A percentile compares a stretch with the other conserved stretches of the same genome.
Evolutionary conservation across 2,329 filamentous ascomycete species (phyloP).

Genomic region (Kalmusia sp.): DNA sequence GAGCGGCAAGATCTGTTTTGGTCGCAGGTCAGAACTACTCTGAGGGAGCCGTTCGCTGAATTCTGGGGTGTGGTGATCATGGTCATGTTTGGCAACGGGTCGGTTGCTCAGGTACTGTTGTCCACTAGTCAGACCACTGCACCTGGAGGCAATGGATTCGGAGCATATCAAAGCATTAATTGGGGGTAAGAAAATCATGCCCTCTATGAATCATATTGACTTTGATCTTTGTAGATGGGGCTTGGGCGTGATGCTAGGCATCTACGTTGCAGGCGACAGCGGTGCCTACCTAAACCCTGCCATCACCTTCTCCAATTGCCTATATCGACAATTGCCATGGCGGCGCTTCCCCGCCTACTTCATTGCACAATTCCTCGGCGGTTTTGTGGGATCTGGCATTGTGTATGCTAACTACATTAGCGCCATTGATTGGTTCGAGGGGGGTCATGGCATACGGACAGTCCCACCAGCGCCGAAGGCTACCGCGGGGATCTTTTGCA

Average conservation of each 20-base stretch:
- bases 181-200: slow-evolving; percentile 44
- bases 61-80: slow-evolving; percentile 53
- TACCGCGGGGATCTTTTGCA: slow-evolving; percentile 75
- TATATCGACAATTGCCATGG: slow-evolving; percentile 74
- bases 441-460: slow-evolving; percentile 65
- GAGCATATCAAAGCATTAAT: slow-evolving; percentile 50
- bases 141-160: slow-evolving; percentile 52
- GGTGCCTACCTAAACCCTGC: slow-evolving; percentile 71
- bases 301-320: slow-evolving; percentile 73
- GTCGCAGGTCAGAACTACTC: slow-evolving; percentile 43
- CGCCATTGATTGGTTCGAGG: slow-evolving; percentile 71
- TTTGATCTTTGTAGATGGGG: slow-evolving; percentile 38
- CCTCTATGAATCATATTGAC: neutral
- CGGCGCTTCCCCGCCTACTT: slow-evolving; percentile 73
- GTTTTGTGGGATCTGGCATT: slow-evolving; percentile 63
- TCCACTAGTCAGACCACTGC: slow-evolving; percentile 45
- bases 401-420: slow-evolving; percentile 56
- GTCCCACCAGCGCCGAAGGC: slow-evolving; percentile 64
- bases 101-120: slow-evolving; percentile 53
- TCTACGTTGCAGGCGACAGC: slow-evolving; percentile 70
- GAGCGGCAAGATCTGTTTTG: slow-evolving; percentile 46
- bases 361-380: slow-evolving; percentile 70
- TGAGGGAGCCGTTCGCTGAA: slow-evolving; percentile 54
- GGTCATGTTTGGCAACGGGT: slow-evolving; percentile 54
- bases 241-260: slow-evolving; percentile 53